Base-by-base conservation (phyloP, 257 asterid genomes). In the Solanum clarkiae region DNA sequence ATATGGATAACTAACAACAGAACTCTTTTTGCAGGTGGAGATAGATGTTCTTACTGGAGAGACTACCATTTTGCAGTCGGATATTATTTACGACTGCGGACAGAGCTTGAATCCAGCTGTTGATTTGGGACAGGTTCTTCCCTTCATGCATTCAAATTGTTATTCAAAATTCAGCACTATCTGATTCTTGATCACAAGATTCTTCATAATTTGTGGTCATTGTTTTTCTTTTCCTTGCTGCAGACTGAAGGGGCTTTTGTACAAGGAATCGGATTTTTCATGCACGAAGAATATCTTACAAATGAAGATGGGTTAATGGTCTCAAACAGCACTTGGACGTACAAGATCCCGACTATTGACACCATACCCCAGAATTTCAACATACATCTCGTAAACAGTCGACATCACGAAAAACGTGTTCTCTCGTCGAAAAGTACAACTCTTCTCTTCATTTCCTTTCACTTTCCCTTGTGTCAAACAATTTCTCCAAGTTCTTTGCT, bases 211-310 rank as follows among this genome's bases (percentile, higher is more conserved):
- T 20, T 59, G 29, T 59, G 65, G 29, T 12, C 14, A 59, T 59
- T 59, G 14, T 24, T 53, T 74, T 29, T n/a, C 32, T n/a, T 47
- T 47, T 74, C 36, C 36, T 57, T 55, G 32, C 91, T 55, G 24
- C 91, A 95, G 98, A 94, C 92, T 85, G 98, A 95, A 89, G 98
- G 98, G 42, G 93, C 98, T 55, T 95, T 92, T 59, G 97, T 95
- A 15, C 98, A 94, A 92, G 98, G 98, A 42, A 81, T 95, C 3
- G 98, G 98, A 70, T 91, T 94, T 86, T 94, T 95, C 89, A 94
- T 95, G 98, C 93, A 84, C 16, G 98, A 95, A 93, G 98, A 95
- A 85, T 95, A 92, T 88, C 85, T 87, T 40, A 88, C 86, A 5
- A 90, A 94, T 66, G 40, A 84, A 13, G 90, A 95, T 47, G 98